Base-by-base conservation (phyloP, 108 stramenopile species). In the Cylindrotheca closterium region DNA sequence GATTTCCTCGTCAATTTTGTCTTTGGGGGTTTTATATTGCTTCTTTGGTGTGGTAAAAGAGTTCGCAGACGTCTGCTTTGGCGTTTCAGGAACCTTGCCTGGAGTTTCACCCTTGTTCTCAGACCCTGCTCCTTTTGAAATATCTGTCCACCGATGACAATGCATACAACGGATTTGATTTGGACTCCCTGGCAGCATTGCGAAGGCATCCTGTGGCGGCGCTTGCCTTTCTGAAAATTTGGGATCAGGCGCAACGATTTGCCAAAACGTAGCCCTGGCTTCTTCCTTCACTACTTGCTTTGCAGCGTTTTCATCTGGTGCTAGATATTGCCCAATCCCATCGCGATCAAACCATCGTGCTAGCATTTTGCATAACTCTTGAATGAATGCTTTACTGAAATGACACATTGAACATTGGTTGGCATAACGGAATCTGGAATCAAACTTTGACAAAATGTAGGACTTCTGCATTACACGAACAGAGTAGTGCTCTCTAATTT, bases 221-320 rank as follows among this genome's bases (percentile, higher is more conserved):
- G 51, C 52, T 25, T 30, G 31, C 29, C 53, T 24, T 25, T 63
- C 51, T 3, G 48, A 60, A 57, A 75, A 77, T 5, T 78, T 75
- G 21, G 74, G 74, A 68, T 79, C 78, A 21, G 82, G 82, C 19
- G 82, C 82, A 2, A 83, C 51, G 7, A 79, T 26, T 23, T 63
- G 60, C 80, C 78, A 83, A 27, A 83, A 53, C 0, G 23, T 29
- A 18, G 63, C 31, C 5, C 37, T 28, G 1, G 53, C 58, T 28
- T 62, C 61, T 0, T 58, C 61, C 10, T 45, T n/a, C 1, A 50
- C 55, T 24, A 54, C 42, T 57, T 58, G 21, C 18, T 64, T 23
- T 18, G 42, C 58, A 4, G 63, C 50, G 0, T 51, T 46, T 21
- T 65, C 55, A 55, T 82, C 81, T 0, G 81, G 81, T 18, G 81